A percentile compares a stretch with the other conserved stretches of the same genome.
phyloP scores from a whole-genome alignment of 495 filamentous ascomycete species.

The Podospora conica region DNA sequence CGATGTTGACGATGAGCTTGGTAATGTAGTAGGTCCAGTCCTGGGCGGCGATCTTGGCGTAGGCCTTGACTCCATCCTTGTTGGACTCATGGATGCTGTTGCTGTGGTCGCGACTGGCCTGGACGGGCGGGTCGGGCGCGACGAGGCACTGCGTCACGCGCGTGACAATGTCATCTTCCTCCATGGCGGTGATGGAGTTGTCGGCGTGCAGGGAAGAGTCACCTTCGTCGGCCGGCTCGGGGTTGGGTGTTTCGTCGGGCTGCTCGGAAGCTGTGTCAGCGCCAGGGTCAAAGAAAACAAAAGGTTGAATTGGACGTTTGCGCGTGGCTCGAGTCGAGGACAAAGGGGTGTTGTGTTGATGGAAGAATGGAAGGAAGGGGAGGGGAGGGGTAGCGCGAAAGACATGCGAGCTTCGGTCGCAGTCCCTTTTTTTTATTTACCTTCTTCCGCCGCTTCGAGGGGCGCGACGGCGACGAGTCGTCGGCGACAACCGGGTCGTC shows the following conservation, averaged over 20 bases:
- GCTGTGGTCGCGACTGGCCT: constrained; percentile 66
- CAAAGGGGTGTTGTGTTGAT: constrained; percentile 23
- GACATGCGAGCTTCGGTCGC: neutral
- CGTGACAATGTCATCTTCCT: constrained; percentile 62
- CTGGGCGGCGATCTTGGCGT: constrained; percentile 84
- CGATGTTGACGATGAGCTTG: constrained; percentile 73
- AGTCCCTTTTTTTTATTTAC: constrained; percentile 33
- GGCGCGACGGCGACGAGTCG: constrained; percentile 63
- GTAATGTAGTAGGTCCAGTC: constrained; percentile 96
- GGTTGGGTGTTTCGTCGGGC: constrained; percentile 28
- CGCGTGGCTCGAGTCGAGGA: neutral
- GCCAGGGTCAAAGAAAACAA: neutral
- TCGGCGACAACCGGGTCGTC: constrained; percentile 34
- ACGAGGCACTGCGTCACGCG: constrained; percentile 65
- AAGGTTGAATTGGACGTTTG: neutral
- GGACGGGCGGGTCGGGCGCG: constrained; percentile 49
- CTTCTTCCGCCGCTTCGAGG: constrained; percentile 70
- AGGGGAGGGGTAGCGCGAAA: constrained; percentile 2
- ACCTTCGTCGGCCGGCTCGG: constrained; percentile 16
- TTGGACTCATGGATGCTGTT: constrained; percentile 66
- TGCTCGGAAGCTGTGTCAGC: constrained; percentile 17
- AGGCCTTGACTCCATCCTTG: constrained; percentile 73
- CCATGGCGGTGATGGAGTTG: constrained; percentile 40
- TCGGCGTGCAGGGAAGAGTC: constrained; percentile 43
- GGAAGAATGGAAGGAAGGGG: constrained; percentile 26